Evolutionary conservation across 108 stramenopile species (phyloP).

Genomic region (Fistulifera solaris): DNA sequence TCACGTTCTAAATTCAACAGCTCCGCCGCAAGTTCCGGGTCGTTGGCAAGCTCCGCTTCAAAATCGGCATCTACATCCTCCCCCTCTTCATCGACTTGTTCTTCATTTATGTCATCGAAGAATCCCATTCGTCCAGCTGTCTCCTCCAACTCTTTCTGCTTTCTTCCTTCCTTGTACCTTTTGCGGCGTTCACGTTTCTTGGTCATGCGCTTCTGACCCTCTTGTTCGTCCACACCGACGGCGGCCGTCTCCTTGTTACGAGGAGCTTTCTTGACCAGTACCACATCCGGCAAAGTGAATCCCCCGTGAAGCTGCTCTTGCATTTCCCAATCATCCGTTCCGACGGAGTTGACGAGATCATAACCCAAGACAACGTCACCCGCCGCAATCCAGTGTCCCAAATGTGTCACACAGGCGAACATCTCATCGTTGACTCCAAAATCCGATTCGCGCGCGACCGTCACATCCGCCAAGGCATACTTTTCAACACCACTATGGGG

Average conservation of each 20-base stretch:
- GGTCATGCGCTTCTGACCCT: slow-evolving; percentile 22
- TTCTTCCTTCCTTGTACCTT: slow-evolving; percentile 60
- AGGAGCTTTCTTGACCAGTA: slow-evolving; percentile 90
- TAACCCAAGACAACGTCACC: slow-evolving; percentile 96
- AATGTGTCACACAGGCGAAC: slow-evolving; percentile 82
- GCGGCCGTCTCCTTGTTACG: slow-evolving; percentile 18
- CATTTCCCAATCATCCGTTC: slow-evolving; percentile 39
- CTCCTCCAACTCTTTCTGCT: slow-evolving; percentile 50
- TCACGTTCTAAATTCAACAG: background rate
- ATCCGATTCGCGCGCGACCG: slow-evolving; percentile 86
- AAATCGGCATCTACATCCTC: slow-evolving; percentile 23
- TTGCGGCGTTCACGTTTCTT: slow-evolving; percentile 46
- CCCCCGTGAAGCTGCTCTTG: slow-evolving; percentile 31
- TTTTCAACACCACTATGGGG: slow-evolving; percentile 14
- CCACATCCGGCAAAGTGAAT: slow-evolving; percentile 85
- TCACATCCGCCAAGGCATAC: slow-evolving; percentile 88
- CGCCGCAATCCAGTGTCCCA: slow-evolving; percentile 83
- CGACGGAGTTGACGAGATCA: slow-evolving; percentile 55
- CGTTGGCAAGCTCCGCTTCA: background rate
- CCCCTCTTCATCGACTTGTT: slow-evolving; percentile 21
- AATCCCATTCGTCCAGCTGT: slow-evolving; percentile 83
- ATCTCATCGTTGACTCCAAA: slow-evolving; percentile 85
- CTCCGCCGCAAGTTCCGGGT: slow-evolving; percentile 13
- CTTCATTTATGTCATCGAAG: slow-evolving; percentile 36
- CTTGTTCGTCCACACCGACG: slow-evolving; percentile 6